Percentiles rank a stretch among this genome's conserved stretches.
Evolutionary conservation across 140 eudicot species (phyloP).

Genomic region (Senecio squalidus): DNA sequence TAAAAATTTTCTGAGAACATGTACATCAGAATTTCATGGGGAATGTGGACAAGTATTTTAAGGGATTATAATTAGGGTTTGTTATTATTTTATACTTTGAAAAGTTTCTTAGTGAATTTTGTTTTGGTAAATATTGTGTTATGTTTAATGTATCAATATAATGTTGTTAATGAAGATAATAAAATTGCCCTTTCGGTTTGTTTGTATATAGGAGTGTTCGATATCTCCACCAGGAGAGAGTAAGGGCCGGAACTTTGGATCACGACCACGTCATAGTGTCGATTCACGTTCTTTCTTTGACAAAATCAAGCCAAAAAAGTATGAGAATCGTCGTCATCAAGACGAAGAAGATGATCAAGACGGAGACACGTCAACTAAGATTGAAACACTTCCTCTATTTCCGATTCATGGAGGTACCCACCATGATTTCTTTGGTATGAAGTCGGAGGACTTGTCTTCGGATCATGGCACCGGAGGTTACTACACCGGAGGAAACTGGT

Average conservation of each 20-base stretch:
- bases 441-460: conserved; percentile 6
- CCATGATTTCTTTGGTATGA: conserved; percentile 30
- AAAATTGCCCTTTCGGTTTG: neutral
- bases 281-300: conserved; percentile 46
- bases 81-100: no score
- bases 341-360: conserved; percentile 27
- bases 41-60: conserved; percentile 2
- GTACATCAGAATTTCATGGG: conserved; percentile 15
- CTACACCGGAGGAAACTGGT: conserved; percentile 37
- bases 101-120: no score
- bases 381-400: conserved; percentile 78
- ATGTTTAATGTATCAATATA: no score
- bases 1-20: neutral
- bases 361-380: conserved; percentile 23
- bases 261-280: conserved; percentile 38
- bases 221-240: conserved; percentile 55
- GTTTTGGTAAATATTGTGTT: no score
- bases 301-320: conserved; percentile 22
- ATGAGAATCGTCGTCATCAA: conserved; percentile 23
- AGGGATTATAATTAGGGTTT: conserved; percentile 8
- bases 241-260: conserved; percentile 38
- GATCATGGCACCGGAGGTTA: conserved; percentile 20
- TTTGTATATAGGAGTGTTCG: conserved; percentile 66
- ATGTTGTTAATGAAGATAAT: no score
- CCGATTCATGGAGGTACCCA: conserved; percentile 55